Percentiles rank a stretch among this genome's conserved stretches.
Evolutionary conservation across 1,139 yeast genomes (phyloP).

Genomic region (Geotrichum phurueaensis): DNA sequence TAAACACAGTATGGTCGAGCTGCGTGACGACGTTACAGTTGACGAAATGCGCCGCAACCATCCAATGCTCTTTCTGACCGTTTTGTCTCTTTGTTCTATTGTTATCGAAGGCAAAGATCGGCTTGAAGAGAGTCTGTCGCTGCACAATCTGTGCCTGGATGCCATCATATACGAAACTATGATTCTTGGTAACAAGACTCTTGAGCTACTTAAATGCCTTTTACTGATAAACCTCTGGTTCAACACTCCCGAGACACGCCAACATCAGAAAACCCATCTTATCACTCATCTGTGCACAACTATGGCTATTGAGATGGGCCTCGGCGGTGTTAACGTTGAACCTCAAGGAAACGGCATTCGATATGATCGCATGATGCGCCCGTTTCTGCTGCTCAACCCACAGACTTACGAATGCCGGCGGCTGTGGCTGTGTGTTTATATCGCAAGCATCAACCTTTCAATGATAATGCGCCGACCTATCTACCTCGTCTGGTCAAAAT

Average conservation of each 20-base stretch:
- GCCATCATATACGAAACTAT: slow-evolving; percentile 57
- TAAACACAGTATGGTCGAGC: neutral
- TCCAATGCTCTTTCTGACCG: slow-evolving; percentile 58
- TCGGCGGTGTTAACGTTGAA: slow-evolving; percentile 37
- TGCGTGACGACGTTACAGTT: slow-evolving; percentile 39
- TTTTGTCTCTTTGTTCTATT: slow-evolving; percentile 55
- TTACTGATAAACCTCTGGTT: slow-evolving; percentile 69
- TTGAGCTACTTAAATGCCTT: slow-evolving; percentile 60
- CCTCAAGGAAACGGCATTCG: slow-evolving; percentile 7
- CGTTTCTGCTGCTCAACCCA: slow-evolving; percentile 35
- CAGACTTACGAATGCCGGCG: slow-evolving; percentile 34
- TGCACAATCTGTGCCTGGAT: slow-evolving; percentile 26
- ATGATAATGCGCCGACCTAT: slow-evolving; percentile 30
- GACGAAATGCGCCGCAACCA: slow-evolving; percentile 46
- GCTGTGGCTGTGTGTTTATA: slow-evolving; percentile 31
- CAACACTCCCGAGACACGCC: slow-evolving; percentile 73
- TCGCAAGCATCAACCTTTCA: slow-evolving; percentile 30
- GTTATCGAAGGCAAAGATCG: slow-evolving; percentile 1
- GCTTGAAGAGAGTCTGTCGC: neutral
- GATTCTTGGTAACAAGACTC: slow-evolving; percentile 61
- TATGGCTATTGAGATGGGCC: slow-evolving; percentile 69
- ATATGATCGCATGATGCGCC: slow-evolving; percentile 34
- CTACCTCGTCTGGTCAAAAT: slow-evolving; percentile 41
- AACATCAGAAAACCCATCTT: slow-evolving; percentile 68
- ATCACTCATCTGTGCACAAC: slow-evolving; percentile 61